Percentiles rank a stretch among this genome's conserved stretches.
These are phyloP conservation scores for Aethionema arabicum DNA, from an alignment of 345 rosid genomes.

Conservation along the genomic window DNA sequence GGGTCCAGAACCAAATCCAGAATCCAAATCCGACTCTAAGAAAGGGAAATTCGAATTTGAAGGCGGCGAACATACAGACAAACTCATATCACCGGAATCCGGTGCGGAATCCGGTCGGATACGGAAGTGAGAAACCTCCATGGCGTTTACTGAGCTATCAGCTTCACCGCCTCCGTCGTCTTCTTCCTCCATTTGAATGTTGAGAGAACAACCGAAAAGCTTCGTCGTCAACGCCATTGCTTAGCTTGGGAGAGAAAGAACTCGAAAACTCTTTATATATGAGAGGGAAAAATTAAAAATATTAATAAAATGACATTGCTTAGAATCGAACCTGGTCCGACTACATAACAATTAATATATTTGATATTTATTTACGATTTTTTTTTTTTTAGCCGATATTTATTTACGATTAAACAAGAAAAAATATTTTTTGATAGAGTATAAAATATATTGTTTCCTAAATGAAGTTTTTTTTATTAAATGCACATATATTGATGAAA, in stretches of 20 bases:
- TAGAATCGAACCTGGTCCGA: too few species aligned
- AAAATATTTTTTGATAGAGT: too few species aligned
- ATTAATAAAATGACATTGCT: too few species aligned
- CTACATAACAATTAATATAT: too few species aligned
- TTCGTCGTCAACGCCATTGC: conserved; percentile 30
- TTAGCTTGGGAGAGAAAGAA: conserved; percentile 12
- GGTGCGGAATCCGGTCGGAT: not conserved
- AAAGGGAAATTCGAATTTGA: not conserved
- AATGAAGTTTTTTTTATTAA: too few species aligned
- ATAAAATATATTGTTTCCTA: too few species aligned
- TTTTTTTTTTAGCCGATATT: too few species aligned
- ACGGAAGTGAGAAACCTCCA: conserved; percentile 5
- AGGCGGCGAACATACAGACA: conserved; percentile 1
- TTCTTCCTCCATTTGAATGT: conserved; percentile 10
- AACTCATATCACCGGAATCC: not conserved
- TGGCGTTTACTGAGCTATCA: not conserved
- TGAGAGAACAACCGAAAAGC: conserved; percentile 20
- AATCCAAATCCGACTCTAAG: conserved; percentile 16
- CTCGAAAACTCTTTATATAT: not conserved
- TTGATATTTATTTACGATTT: too few species aligned
- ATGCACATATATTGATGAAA: too few species aligned
- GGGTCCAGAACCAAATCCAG: conserved; percentile 7
- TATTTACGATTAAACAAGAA: too few species aligned
- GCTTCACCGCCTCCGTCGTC: not conserved
- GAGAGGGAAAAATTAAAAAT: not conserved